phyloP scores from a whole-genome alignment of 768 basidiomycete genomes.

The Naganishia vaughanmartiniae region DNA sequence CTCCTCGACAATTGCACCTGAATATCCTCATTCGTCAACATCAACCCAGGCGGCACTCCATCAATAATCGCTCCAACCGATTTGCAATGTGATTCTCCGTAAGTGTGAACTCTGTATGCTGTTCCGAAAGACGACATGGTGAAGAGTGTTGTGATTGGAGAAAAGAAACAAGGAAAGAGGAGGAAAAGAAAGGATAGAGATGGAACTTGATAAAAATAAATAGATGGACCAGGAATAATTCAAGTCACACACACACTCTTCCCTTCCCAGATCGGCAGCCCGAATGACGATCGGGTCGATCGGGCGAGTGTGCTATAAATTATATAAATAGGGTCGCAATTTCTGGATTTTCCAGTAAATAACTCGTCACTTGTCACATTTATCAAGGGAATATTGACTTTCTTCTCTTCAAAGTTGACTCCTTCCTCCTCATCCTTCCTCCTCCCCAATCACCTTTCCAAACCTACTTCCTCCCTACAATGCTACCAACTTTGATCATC shows the following conservation, averaged over 20 bases:
- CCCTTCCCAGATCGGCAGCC: too few species aligned
- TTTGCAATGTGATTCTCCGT: conserved; percentile 94
- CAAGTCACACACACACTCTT: not conserved
- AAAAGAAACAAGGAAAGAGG: not conserved
- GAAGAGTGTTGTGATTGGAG: not conserved
- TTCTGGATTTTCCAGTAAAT: too few species aligned
- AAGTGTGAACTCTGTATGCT: conserved; percentile 91
- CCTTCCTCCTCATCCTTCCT: too few species aligned
- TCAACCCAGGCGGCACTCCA: conserved; percentile 89
- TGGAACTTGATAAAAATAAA: too few species aligned
- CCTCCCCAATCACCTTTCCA: too few species aligned
- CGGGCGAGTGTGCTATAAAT: too few species aligned
- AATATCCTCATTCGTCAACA: conserved; percentile 74
- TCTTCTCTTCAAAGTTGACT: too few species aligned
- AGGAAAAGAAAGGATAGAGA: not conserved
- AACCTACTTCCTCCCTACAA: not conserved
- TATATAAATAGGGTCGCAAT: too few species aligned
- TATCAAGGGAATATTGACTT: too few species aligned
- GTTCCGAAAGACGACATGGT: conserved; percentile 92
- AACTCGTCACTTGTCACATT: too few species aligned
- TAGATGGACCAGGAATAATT: too few species aligned
- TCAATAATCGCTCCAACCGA: conserved; percentile 97
- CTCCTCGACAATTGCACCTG: conserved; percentile 87
- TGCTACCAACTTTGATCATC: not conserved
- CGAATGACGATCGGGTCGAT: too few species aligned